Conservation (phyloP, 148 eudicot genomes). For the Tetragonia tetragonoides region DNA sequence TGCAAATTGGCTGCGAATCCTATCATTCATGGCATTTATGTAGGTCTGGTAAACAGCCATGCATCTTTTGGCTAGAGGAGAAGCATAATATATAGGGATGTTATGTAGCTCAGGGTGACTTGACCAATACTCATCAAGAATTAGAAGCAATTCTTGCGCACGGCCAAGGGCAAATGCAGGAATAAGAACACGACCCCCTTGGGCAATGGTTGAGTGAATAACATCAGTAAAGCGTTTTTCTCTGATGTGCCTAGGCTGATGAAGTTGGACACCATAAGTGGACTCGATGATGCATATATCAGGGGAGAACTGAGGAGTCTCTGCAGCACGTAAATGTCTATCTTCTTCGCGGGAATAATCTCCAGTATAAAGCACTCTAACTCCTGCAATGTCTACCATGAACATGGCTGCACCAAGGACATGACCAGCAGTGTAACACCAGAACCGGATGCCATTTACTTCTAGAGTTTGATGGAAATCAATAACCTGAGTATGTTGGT, state of each 20-base stretch:
- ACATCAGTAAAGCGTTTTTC: conserved; percentile 94
- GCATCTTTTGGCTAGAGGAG: conserved; percentile 92
- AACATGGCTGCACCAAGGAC: conserved; percentile 99
- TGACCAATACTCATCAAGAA: conserved; percentile 96
- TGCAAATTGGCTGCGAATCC: conserved; percentile 84
- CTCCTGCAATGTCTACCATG: conserved; percentile 98
- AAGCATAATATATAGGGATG: conserved; percentile 88
- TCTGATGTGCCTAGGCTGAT: conserved; percentile 73
- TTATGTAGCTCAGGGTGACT: conserved; percentile 88
- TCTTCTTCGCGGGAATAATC: conserved; percentile 99
- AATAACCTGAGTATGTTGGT: conserved; percentile 55
- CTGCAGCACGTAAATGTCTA: conserved; percentile 93
- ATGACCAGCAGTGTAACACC: conserved; percentile 98
- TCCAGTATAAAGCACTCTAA: conserved; percentile 88
- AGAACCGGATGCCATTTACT: conserved; percentile 96
- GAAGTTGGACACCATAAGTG: conserved; percentile 90
- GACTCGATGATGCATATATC: conserved; percentile 93
- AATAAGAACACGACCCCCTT: conserved; percentile 93
- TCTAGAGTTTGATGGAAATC: conserved; percentile 95
- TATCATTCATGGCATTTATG: conserved; percentile 89
- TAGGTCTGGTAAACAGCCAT: conserved; percentile 96
- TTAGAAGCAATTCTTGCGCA: conserved; percentile 88
- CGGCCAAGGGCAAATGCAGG: conserved; percentile 98
- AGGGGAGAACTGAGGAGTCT: conserved; percentile 83
- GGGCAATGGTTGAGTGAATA: conserved; percentile 69